Base-by-base conservation (phyloP, 139 green algal species). In the Prasinococcaceae sp. region DNA sequence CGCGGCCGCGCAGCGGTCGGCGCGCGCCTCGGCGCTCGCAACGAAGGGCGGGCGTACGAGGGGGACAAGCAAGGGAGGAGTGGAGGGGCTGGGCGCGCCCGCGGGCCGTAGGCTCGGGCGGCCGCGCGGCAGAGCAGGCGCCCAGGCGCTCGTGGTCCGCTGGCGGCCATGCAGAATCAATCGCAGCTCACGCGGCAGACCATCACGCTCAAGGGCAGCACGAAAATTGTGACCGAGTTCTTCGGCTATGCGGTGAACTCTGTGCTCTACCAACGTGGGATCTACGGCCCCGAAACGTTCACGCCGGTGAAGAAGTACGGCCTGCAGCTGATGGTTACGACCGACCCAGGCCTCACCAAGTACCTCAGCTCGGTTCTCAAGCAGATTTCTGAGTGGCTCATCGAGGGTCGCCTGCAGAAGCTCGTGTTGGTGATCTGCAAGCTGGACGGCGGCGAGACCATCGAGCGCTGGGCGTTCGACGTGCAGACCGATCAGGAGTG, bases 401-500 rank as follows among this genome's bases (percentile, higher is more conserved):
- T 77, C n/a, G 30, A 60, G 0, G 85, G 81, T 1, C 50, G 67
- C 38, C 60, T 97, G 63, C 76, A 93, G 66, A 84, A 88, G 61
- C 66, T 95, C 45, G 86, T 96, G 19, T 65, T 97, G 45, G 86
- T 96, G 2, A 61, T 97, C 6, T 79, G 72, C 2, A 77, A 43
- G 14, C 72, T 80, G 6, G 74, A 89, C 29, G 63, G 40, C 24
- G 26, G 35, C 10, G 66, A 69, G 51, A 79, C 90, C 10, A 61
- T 95, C 50, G 89, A 97, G 74, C 71, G 88, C 2, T 97, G 89
- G 89, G 88, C 80, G 0, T 97, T 97, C 69, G 75, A 93, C 69
- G 80, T 97, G 26, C 72, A 93, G 26, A 93, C 84, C 3, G 79
- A 93, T 53, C 65, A 76, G 47, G 66, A 69, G 28, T 27, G 9